Evolutionary conservation across 441 rosid genomes (phyloP).

Genomic region (Euphorbia schlechtendalii): DNA sequence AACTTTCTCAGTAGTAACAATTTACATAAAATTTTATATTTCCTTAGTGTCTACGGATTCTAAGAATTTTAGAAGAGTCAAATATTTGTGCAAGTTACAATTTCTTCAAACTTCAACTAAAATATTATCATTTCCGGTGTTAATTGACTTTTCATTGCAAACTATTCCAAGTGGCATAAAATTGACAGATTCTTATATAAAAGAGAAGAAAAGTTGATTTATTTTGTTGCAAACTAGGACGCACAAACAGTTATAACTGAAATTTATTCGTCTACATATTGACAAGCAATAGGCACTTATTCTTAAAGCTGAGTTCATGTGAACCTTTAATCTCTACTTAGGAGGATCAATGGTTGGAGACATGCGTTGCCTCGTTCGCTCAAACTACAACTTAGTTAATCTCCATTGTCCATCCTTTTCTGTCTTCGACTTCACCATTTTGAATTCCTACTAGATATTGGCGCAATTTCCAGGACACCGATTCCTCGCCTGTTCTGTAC

Average conservation of each 20-base stretch:
- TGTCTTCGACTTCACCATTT: constrained; percentile 69
- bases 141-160: too few relatives aligned
- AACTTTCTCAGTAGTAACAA: too few relatives aligned
- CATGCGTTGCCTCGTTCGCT: not conserved
- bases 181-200: too few relatives aligned
- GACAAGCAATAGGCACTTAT: not conserved
- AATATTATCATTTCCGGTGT: too few relatives aligned
- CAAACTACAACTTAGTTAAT: not conserved
- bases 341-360: not conserved
- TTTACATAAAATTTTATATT: too few relatives aligned
- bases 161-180: too few relatives aligned
- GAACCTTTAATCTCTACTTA: not conserved
- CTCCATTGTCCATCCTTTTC: constrained; percentile 63
- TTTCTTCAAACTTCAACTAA: too few relatives aligned
- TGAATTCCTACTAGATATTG: constrained; percentile 62
- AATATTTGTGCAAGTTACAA: too few relatives aligned
- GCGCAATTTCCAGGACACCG: constrained; percentile 43
- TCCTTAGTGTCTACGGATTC: too few relatives aligned
- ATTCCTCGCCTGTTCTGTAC: constrained; percentile 37
- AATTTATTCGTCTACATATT: not conserved
- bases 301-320: not conserved
- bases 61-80: too few relatives aligned
- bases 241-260: too few relatives aligned
- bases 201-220: too few relatives aligned
- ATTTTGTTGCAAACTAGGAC: not conserved